A percentile compares a stretch with the other conserved stretches of the same genome.
Conservation (phyloP, 2,329 filamentous ascomycete genomes). For the Talaromyces sp. region DNA sequence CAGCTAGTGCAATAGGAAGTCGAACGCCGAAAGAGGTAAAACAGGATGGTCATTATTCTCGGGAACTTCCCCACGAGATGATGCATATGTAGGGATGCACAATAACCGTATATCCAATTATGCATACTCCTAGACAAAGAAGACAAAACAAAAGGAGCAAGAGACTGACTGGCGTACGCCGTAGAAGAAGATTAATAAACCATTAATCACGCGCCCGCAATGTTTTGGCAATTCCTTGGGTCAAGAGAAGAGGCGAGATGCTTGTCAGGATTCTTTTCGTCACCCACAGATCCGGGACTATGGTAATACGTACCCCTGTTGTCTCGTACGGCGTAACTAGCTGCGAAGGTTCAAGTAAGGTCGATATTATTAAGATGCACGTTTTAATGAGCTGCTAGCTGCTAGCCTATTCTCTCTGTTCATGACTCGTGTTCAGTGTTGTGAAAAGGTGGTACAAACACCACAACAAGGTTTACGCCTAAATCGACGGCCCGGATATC, state of each 20-base stretch:
- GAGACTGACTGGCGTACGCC: too few species aligned
- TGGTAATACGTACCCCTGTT: background rate
- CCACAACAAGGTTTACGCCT: background rate
- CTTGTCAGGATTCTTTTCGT: background rate
- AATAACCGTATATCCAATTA: background rate
- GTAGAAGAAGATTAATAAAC: background rate
- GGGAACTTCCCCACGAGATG: background rate
- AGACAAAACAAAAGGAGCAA: background rate
- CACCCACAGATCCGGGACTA: background rate
- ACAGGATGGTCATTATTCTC: background rate
- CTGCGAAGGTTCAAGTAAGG: background rate
- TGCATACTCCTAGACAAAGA: too few species aligned
- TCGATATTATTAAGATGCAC: background rate
- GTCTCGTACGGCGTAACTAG: background rate
- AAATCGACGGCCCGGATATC: background rate
- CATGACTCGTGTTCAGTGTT: background rate
- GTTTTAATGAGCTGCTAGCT: background rate
- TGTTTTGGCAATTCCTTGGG: background rate
- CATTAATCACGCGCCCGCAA: background rate
- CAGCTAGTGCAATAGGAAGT: background rate
- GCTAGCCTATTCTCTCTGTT: background rate
- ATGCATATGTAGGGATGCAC: background rate
- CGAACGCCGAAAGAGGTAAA: background rate
- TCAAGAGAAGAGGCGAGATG: background rate
- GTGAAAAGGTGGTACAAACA: background rate